phyloP scores from a whole-genome alignment of 140 eudicot genomes.

The Flaveria floridana region DNA sequence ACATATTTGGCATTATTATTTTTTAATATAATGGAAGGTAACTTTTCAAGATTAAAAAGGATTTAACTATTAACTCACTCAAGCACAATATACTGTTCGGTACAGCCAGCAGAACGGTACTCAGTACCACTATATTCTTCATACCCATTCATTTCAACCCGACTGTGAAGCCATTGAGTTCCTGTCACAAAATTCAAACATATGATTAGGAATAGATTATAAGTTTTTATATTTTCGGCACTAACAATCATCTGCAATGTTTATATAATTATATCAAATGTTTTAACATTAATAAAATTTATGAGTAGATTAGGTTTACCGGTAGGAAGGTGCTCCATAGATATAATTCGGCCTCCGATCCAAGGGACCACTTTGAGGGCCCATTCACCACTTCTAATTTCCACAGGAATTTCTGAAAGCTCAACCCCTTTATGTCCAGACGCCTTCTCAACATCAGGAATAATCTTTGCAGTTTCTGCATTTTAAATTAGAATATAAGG shows the following conservation, averaged over 20 bases:
- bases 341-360: conserved; percentile 89
- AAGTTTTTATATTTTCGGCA: background rate
- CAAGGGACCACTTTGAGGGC: conserved; percentile 88
- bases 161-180: conserved; percentile 95
- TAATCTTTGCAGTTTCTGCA: conserved; percentile 71
- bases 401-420: conserved; percentile 68
- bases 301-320: conserved; percentile 43
- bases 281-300: background rate
- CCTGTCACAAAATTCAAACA: conserved; percentile 40
- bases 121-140: conserved; percentile 90
- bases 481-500: conserved; percentile 9
- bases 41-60: conserved; percentile 7
- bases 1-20: background rate
- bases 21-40: background rate
- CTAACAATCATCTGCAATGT: background rate
- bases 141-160: conserved; percentile 77
- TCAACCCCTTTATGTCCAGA: conserved; percentile 64
- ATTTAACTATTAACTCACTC: conserved; percentile 52
- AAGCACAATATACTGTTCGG: conserved; percentile 72
- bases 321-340: conserved; percentile 86
- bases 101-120: conserved; percentile 87
- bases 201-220: background rate
- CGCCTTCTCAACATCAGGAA: conserved; percentile 60
- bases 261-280: background rate
- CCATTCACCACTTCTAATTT: conserved; percentile 79